A percentile compares a stretch with the other conserved stretches of the same genome.
Evolutionary conservation across 768 basidiomycete species (phyloP).

Genomic region (Leccinum boreale): DNA sequence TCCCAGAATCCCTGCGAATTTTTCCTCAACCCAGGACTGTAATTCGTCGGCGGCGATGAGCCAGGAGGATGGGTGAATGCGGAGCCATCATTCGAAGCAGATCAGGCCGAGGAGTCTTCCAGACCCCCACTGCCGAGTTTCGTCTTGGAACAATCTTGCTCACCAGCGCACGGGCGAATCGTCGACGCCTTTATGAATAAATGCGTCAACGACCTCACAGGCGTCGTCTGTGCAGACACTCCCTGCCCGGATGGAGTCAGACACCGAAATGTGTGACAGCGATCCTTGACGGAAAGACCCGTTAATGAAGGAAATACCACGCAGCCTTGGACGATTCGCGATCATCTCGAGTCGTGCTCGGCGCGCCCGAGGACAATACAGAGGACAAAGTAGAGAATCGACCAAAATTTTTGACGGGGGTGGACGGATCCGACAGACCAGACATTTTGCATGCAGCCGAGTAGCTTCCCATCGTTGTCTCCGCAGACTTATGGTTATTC

Average conservation of each 20-base stretch:
- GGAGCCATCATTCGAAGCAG: neutral
- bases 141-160: no score
- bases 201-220: slow-evolving; percentile 3
- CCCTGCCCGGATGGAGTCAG: neutral
- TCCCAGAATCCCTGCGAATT: slow-evolving; percentile 30
- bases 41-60: slow-evolving; percentile 11
- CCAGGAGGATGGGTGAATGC: neutral
- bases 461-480: slow-evolving; percentile 11
- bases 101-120: no score
- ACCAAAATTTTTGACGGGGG: slow-evolving; percentile 14
- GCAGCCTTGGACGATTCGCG: slow-evolving; percentile 5
- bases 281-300: slow-evolving; percentile 21
- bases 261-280: neutral
- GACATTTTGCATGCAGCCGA: neutral
- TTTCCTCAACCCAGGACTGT: slow-evolving; percentile 13
- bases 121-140: neutral
- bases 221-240: slow-evolving; percentile 13
- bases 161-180: neutral
- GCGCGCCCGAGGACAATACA: neutral
- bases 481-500: slow-evolving; percentile 6
- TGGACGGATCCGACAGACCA: slow-evolving; percentile 12
- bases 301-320: slow-evolving; percentile 25
- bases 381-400: slow-evolving; percentile 4
- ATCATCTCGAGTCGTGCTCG: neutral
- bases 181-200: neutral